These are phyloP conservation scores for Quercus rubra DNA, from an alignment of 306 rosid species.

Conservation along the genomic window DNA sequence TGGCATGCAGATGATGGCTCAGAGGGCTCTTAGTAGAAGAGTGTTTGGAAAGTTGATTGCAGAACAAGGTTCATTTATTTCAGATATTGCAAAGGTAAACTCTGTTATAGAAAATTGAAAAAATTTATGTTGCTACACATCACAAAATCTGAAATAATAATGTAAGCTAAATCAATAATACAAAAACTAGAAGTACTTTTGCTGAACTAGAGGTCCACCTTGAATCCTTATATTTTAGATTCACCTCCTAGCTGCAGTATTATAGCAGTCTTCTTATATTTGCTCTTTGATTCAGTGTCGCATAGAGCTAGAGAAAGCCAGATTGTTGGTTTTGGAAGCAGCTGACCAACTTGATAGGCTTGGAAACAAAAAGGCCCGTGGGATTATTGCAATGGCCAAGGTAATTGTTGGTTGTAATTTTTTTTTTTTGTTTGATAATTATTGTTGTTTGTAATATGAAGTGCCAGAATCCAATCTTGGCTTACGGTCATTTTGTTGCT, in stretches of 20 bases:
- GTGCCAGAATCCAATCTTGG: not conserved
- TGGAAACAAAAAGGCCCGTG: conserved; percentile 85
- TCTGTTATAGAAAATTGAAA: not conserved
- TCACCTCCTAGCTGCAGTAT: not conserved
- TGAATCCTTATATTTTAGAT: not conserved
- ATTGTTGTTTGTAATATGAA: conserved; percentile 2
- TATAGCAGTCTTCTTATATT: conserved; percentile 2
- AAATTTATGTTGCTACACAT: not conserved
- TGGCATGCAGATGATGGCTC: conserved; percentile 80
- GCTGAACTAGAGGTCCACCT: not conserved
- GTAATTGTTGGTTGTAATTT: conserved; percentile 33
- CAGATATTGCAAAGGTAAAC: conserved; percentile 79
- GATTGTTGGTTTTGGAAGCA: conserved; percentile 91
- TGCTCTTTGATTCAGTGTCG: conserved; percentile 63
- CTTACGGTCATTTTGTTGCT: conserved; percentile 11
- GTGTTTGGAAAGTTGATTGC: conserved; percentile 88
- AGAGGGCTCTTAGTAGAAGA: conserved; percentile 80
- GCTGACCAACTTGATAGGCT: conserved; percentile 88
- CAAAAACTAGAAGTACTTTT: not conserved
- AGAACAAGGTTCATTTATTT: conserved; percentile 84
- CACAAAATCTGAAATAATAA: not conserved
- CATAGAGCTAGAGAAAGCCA: conserved; percentile 70
- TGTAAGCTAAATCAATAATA: not conserved
- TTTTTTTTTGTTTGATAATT: too few species aligned
- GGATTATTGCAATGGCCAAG: conserved; percentile 94